Evolutionary conservation across 73 alveolate genomes (phyloP), one percentile per base, ranked within the genome.

Genomic region (Blepharisma japonicum): DNA sequence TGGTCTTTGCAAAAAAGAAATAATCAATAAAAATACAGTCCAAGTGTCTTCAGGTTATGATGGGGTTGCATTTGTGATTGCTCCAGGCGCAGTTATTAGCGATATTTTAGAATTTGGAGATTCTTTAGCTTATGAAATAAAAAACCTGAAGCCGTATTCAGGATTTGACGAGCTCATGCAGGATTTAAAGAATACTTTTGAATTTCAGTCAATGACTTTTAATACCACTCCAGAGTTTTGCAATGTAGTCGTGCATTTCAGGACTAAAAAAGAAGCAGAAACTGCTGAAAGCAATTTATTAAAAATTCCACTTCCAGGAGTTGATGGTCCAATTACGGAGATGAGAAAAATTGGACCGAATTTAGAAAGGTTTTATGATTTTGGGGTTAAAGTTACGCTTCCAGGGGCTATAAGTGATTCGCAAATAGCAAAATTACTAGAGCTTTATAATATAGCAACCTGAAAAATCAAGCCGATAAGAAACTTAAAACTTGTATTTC

Each of bases 181-280:
- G 49, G 74, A 61, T 25, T 8, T 61, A 18, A n/a, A 61, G 48
- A 61, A 61, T 25, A 61, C 74, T 61, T 61, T 61, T 25, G 74
- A 61, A 25, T 61, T 61, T 61, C 23, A 61, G 18, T 39, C 14
- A 39, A 14, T 61, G 18, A 61, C 14, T 25, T 61, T 18, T 14
- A 39, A 14, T 2, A 61, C n/a, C 6, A 61, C 18, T 14, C 38
- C 39, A 18, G 49, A 25, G 5, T n/a, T 14, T 25, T 8, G 18
- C 39, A 11, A 14, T 25, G 74, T n/a, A 20, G 48, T 61, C 11
- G 74, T 61, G 38, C 23, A 61, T 25, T 61, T 61, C 47, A 61
- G 23, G 4, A 14, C 74, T 2, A 14, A 14, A 11, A 11, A n/a
- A 61, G 47, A 61, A 25, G 74, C 74, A 8, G 74, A 61, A 20